phyloP scores from a whole-genome alignment of 169 alveolate genomes.

The Plasmodium malariae region DNA sequence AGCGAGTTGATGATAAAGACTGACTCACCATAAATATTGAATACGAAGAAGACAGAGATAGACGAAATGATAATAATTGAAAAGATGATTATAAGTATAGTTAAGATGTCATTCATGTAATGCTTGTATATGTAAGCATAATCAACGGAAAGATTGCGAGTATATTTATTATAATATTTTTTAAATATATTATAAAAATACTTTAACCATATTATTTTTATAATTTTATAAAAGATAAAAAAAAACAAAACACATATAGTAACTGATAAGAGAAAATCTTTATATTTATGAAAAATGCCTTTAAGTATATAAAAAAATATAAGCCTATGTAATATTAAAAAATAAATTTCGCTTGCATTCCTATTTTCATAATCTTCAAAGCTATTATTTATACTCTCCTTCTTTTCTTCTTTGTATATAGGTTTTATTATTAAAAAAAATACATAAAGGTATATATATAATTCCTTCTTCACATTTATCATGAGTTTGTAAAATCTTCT shows the following conservation, averaged over 20 bases:
- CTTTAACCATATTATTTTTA: slow-evolving; percentile 35
- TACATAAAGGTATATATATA: slow-evolving; percentile 31
- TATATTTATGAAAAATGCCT: slow-evolving; percentile 38
- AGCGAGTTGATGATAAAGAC: slow-evolving; percentile 49
- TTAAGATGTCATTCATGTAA: slow-evolving; percentile 56
- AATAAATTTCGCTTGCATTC: slow-evolving; percentile 68
- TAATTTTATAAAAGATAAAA: slow-evolving; percentile 50
- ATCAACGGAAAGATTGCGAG: slow-evolving; percentile 12
- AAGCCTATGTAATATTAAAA: slow-evolving; percentile 58
- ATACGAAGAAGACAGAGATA: slow-evolving; percentile 41
- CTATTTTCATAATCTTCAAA: slow-evolving; percentile 50
- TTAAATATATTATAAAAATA: slow-evolving; percentile 47
- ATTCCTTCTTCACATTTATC: slow-evolving; percentile 35
- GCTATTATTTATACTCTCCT: slow-evolving; percentile 23
- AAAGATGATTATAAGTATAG: slow-evolving; percentile 67
- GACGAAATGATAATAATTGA: slow-evolving; percentile 72
- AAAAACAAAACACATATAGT: slow-evolving; percentile 16
- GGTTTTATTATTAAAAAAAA: slow-evolving; percentile 56
- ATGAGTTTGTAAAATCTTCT: slow-evolving; percentile 23
- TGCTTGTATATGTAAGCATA: slow-evolving; percentile 35
- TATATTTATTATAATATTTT: slow-evolving; percentile 41
- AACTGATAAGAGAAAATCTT: slow-evolving; percentile 42
- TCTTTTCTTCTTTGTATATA: slow-evolving; percentile 52
- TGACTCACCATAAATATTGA: slow-evolving; percentile 71
- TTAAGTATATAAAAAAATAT: slow-evolving; percentile 49